These are phyloP conservation scores for Neospermospora avenae DNA, from an alignment of 2,329 filamentous ascomycete genomes.

Conservation along the genomic window DNA sequence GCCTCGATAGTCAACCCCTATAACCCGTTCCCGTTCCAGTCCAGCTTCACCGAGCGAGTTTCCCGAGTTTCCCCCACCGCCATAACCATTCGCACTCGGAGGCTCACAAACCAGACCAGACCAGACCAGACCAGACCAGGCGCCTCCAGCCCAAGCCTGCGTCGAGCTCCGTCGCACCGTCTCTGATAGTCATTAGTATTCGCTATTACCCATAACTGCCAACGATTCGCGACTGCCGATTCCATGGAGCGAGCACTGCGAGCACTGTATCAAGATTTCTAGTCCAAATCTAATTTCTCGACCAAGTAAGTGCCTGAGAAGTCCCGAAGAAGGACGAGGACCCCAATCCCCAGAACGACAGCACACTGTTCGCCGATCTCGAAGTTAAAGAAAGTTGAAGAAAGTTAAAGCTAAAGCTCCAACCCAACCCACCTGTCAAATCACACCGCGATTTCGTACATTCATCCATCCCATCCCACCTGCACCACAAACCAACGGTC, in stretches of 20 bases:
- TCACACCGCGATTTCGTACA: neutral
- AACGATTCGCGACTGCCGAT: constrained; percentile 1
- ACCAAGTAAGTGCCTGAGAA: too few relatives aligned
- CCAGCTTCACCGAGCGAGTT: too few relatives aligned
- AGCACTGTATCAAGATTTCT: too few relatives aligned
- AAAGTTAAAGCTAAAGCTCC: neutral
- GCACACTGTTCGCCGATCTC: neutral
- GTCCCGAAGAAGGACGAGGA: too few relatives aligned
- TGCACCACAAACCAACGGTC: neutral
- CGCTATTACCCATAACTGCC: neutral
- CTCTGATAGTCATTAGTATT: neutral
- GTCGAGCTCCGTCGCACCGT: neutral
- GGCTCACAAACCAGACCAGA: neutral
- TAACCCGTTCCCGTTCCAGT: too few relatives aligned
- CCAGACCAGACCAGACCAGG: neutral
- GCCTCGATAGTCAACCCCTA: too few relatives aligned
- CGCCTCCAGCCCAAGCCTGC: neutral
- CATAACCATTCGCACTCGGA: too few relatives aligned
- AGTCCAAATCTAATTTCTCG: too few relatives aligned
- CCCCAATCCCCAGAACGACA: neutral
- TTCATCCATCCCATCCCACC: too few relatives aligned
- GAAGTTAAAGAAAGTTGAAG: neutral
- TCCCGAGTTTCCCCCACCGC: too few relatives aligned
- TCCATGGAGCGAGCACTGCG: too few relatives aligned
- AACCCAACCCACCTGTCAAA: neutral